Conservation (phyloP, 352 stramenopile species). For the Globisporangium canariense region DNA sequence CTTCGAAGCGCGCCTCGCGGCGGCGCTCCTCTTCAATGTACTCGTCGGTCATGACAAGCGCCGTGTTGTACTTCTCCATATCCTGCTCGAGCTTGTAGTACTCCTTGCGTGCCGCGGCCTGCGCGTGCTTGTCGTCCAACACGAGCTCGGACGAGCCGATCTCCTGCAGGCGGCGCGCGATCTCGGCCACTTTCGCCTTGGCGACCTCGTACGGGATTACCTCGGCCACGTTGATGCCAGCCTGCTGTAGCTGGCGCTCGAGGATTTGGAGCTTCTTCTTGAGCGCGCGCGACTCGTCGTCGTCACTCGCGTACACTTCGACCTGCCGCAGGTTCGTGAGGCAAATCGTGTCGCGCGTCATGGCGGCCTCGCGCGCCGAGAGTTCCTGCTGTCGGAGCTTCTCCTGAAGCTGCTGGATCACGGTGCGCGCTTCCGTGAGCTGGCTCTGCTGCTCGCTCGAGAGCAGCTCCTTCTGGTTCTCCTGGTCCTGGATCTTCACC, state of each 20-base stretch:
- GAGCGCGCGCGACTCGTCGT: constrained; percentile 50
- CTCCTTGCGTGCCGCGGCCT: constrained; percentile 63
- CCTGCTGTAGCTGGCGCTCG: constrained; percentile 69
- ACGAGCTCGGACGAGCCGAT: constrained; percentile 78
- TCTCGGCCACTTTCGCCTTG: constrained; percentile 68
- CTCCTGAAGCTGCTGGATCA: constrained; percentile 54
- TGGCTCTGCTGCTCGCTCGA: constrained; percentile 57
- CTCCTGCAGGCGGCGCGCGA: constrained; percentile 78
- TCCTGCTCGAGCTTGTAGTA: constrained; percentile 89
- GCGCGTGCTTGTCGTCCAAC: constrained; percentile 36
- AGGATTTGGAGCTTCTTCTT: constrained; percentile 71
- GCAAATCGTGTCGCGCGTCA: constrained; percentile 59
- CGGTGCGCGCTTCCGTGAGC: constrained; percentile 46
- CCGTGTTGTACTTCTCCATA: constrained; percentile 90
- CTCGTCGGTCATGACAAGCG: constrained; percentile 88
- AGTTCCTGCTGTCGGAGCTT: constrained; percentile 58
- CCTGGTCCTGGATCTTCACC: constrained; percentile 45
- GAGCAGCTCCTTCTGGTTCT: constrained; percentile 50
- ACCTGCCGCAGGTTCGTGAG: constrained; percentile 42
- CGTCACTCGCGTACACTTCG: constrained; percentile 26
- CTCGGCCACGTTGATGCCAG: constrained; percentile 80
- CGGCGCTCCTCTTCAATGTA: constrained; percentile 78
- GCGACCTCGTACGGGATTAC: constrained; percentile 88
- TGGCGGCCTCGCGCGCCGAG: constrained; percentile 41
- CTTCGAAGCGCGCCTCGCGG: constrained; percentile 75